A percentile compares a stretch with the other conserved stretches of the same genome.
These are phyloP conservation scores for Linum tenue DNA, from an alignment of 345 rosid species.

Conservation along the genomic window DNA sequence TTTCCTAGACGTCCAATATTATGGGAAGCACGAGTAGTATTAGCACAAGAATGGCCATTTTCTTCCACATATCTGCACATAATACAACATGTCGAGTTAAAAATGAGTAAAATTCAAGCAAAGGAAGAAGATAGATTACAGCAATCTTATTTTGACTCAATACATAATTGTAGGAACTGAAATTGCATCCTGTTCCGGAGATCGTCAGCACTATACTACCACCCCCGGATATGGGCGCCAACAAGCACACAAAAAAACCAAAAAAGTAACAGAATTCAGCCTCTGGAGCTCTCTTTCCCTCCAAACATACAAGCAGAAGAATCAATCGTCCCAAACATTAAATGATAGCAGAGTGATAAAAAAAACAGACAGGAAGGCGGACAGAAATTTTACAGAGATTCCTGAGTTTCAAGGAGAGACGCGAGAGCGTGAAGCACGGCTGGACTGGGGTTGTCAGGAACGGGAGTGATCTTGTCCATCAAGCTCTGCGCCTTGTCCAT, in stretches of 20 bases:
- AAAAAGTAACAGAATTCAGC: neutral
- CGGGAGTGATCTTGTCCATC: conserved; percentile 68
- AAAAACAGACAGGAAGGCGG: neutral
- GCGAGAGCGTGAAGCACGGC: conserved; percentile 66
- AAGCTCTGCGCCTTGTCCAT: conserved; percentile 59
- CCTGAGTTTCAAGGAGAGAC: conserved; percentile 74
- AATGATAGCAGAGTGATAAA: conserved; percentile 1
- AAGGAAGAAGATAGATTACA: neutral
- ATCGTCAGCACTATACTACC: neutral
- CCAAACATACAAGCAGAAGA: neutral
- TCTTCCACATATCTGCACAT: conserved; percentile 48
- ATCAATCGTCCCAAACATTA: neutral
- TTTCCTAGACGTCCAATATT: conserved; percentile 68
- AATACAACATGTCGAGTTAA: neutral
- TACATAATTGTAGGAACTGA: too few relatives aligned
- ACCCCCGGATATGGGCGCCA: neutral
- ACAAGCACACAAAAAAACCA: neutral
- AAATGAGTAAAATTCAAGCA: neutral
- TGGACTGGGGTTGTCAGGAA: conserved; percentile 73
- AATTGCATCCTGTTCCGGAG: too few relatives aligned
- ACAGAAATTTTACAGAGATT: conserved; percentile 39
- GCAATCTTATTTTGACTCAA: neutral
- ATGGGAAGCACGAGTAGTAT: conserved; percentile 67
- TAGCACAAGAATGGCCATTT: conserved; percentile 34
- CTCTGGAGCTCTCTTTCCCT: too few relatives aligned